phyloP scores from a whole-genome alignment of 139 green algal genomes.

The Chlorella vulgaris region DNA sequence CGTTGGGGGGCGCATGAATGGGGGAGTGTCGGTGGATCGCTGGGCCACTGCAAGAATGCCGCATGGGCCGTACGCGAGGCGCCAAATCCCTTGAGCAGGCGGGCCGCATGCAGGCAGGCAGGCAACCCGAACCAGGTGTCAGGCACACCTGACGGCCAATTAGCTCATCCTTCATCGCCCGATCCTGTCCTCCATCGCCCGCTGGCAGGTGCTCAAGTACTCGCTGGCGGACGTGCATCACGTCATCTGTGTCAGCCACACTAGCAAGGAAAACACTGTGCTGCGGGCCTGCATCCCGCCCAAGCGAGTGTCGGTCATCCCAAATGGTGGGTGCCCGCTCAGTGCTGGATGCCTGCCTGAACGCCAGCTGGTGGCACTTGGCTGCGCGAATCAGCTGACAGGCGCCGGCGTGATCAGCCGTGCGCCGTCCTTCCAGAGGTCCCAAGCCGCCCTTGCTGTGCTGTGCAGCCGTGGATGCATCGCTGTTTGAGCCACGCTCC shows the following conservation, averaged over 20 bases:
- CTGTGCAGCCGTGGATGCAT: constrained; percentile 79
- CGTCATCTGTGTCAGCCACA: constrained; percentile 95
- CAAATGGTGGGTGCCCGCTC: constrained; percentile 90
- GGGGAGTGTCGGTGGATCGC: too few relatives aligned
- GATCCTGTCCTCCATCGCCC: too few relatives aligned
- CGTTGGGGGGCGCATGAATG: too few relatives aligned
- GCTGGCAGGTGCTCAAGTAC: constrained; percentile 68
- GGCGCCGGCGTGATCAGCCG: background rate
- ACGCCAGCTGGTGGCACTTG: background rate
- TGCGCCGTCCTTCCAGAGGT: too few relatives aligned
- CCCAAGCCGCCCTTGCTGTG: background rate
- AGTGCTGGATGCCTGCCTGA: background rate
- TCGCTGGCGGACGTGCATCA: constrained; percentile 76
- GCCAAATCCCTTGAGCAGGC: too few relatives aligned
- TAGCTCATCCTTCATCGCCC: background rate
- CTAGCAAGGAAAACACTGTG: constrained; percentile 97
- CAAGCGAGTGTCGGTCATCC: constrained; percentile 89
- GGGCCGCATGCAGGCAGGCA: constrained; percentile 15
- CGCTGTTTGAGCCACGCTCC: constrained; percentile 72
- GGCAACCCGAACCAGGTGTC: background rate
- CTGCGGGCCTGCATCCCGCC: constrained; percentile 88
- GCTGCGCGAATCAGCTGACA: too few relatives aligned
- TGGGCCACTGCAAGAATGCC: too few relatives aligned
- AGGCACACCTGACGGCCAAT: background rate
- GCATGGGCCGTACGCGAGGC: too few relatives aligned